phyloP scores from a whole-genome alignment of 495 filamentous ascomycete genomes.

The Penicillium paradoxum region DNA sequence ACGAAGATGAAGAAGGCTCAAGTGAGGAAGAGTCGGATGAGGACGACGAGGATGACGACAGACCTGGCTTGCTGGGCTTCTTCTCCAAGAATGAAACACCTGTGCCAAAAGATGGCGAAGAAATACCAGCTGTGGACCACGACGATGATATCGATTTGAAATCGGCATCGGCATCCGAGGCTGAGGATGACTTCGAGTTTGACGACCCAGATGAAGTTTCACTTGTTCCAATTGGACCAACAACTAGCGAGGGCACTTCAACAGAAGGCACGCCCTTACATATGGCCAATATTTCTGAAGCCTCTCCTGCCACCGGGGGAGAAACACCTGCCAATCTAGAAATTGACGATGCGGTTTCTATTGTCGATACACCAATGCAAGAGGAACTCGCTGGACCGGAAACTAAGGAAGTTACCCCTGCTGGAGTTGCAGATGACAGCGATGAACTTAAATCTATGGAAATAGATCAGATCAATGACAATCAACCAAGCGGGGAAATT shows the following conservation, averaged over 20 bases:
- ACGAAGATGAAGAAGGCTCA: conserved; percentile 34
- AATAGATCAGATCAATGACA: conserved; percentile 11
- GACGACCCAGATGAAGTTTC: conserved; percentile 46
- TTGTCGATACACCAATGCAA: conserved; percentile 13
- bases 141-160: conserved; percentile 19
- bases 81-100: conserved; percentile 47
- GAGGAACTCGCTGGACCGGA: conserved; percentile 4
- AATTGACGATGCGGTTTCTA: conserved; percentile 6
- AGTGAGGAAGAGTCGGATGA: conserved; percentile 37
- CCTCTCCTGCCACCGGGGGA: background rate
- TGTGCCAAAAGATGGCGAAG: conserved; percentile 31
- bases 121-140: conserved; percentile 20
- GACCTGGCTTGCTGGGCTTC: conserved; percentile 63
- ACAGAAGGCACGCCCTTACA: conserved; percentile 17
- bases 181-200: conserved; percentile 22
- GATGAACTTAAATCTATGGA: conserved; percentile 14
- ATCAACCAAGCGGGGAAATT: conserved; percentile 28
- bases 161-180: conserved; percentile 9
- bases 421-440: background rate
- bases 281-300: conserved; percentile 15
- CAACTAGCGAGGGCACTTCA: conserved; percentile 7
- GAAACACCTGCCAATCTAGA: conserved; percentile 4
- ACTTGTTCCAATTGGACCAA: conserved; percentile 37
- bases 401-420: conserved; percentile 5
- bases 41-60: conserved; percentile 42